Base-by-base conservation (phyloP, 352 stramenopile species). In the Globisporangium apiculatum region DNA sequence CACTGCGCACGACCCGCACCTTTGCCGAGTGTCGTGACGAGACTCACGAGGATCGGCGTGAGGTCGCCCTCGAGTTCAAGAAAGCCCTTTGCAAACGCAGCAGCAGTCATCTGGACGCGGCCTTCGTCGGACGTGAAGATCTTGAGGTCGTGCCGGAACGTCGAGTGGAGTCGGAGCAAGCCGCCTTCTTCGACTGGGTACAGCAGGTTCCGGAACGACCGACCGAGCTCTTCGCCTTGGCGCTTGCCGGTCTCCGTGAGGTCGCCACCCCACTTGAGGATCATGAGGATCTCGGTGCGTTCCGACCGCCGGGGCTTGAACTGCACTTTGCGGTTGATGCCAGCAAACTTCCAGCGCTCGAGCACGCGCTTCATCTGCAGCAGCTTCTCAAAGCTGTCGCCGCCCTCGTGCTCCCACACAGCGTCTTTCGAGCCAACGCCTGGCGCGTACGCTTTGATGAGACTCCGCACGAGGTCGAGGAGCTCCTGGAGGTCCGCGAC, bases 51-150 rank as follows among this genome's bases (percentile, higher is more conserved):
- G 66, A 99, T 99, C 7, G 98, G 98, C 24, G 97, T 98, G 45
- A 99, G 82, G 59, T 99, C 96, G 41, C 97, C 97, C 75, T 99
- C 97, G 0, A 99, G 77, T 67, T 99, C 97, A 0, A 99, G 73
- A 67, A 99, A 95, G 7, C 97, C 97, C 73, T 99, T 99, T 14
- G 97, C 94, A 69, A 99, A 99, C 5, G 97, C 96, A n/a, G 98
- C 97, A 0, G 97, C 98, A 18, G 97, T 99, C 76, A 99, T 99
- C 79, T 99, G 98, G 38, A 99, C 97, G 18, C 98, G 80, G 1
- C 98, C 97, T 87, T 99, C 98, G 66, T 99, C 97, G 5, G 86
- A 98, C 7, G 97, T 99, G 69, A 99, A 99, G 60, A 99, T 99
- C 71, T 99, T 99, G 37, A 99, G 77, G 68, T 99, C 97, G 78